A percentile compares a stretch with the other conserved stretches of the same genome.
Evolutionary conservation across 208 protist genomes (phyloP).

Genomic region (Crithidia brevicula): DNA sequence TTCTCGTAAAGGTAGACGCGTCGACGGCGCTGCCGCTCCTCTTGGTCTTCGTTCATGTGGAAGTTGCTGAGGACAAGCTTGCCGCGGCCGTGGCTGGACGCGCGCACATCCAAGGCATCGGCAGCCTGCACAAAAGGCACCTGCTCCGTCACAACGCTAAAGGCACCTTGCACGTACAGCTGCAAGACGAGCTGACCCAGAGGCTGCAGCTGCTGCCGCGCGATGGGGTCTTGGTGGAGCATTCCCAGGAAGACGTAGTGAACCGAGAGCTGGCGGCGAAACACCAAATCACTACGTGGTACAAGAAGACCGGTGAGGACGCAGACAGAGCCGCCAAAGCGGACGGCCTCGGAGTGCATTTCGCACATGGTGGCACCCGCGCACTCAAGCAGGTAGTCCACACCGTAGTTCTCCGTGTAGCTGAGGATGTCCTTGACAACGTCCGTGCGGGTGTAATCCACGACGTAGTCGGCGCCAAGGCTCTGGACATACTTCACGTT

Average conservation of each 20-base stretch:
- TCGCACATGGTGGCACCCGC: constrained; percentile 41
- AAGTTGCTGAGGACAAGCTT: constrained; percentile 74
- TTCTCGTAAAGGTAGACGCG: constrained; percentile 30
- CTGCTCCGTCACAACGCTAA: constrained; percentile 56
- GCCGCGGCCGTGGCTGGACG: constrained; percentile 53
- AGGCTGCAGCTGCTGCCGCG: constrained; percentile 45
- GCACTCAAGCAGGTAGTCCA: constrained; percentile 84
- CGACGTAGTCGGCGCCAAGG: constrained; percentile 67
- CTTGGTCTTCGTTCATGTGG: constrained; percentile 41
- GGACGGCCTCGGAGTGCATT: constrained; percentile 48
- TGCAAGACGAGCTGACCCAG: constrained; percentile 42
- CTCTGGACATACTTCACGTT: constrained; percentile 60
- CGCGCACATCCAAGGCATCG: constrained; percentile 49
- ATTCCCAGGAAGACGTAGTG: constrained; percentile 67
- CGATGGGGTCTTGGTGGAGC: constrained; percentile 36
- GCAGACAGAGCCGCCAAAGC: constrained; percentile 75
- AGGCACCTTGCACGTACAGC: constrained; percentile 60
- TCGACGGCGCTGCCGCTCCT: constrained; percentile 31
- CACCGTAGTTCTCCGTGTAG: constrained; percentile 65
- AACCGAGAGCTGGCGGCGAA: constrained; percentile 61
- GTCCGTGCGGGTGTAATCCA: constrained; percentile 72
- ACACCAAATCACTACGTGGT: constrained; percentile 42
- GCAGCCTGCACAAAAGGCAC: constrained; percentile 48
- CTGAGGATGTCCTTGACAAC: constrained; percentile 55
- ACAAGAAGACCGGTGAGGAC: constrained; percentile 48